These are phyloP conservation scores for Lenzites betulinus DNA, from an alignment of 768 basidiomycete species.

Conservation along the genomic window DNA sequence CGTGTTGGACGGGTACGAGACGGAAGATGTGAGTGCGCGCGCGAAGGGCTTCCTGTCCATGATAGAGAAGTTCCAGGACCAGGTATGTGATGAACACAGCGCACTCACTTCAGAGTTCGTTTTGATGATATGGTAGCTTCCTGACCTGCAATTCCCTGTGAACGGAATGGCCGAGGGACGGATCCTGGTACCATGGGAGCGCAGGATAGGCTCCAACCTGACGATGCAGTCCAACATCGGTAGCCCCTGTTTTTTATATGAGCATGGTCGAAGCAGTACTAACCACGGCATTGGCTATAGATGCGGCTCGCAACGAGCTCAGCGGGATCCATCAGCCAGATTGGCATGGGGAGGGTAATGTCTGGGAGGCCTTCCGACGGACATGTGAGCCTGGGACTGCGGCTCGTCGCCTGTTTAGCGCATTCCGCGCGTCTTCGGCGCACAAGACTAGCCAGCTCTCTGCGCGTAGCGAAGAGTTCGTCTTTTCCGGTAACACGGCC, in stretches of 20 bases:
- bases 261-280: neutral
- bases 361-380: slow-evolving; percentile 96
- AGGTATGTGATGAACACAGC: slow-evolving; percentile 41
- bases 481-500: slow-evolving; percentile 64
- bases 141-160: slow-evolving; percentile 93
- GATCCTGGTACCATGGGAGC: slow-evolving; percentile 92
- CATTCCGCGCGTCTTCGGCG: slow-evolving; percentile 57
- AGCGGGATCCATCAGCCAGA: slow-evolving; percentile 65
- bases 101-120: neutral
- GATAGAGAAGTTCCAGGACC: slow-evolving; percentile 66
- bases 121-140: slow-evolving; percentile 54
- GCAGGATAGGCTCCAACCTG: slow-evolving; percentile 69
- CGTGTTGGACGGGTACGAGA: slow-evolving; percentile 56
- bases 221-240: slow-evolving; percentile 39
- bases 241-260: neutral
- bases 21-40: slow-evolving; percentile 72
- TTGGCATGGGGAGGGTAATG: slow-evolving; percentile 81
- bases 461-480: slow-evolving; percentile 52
- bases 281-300: slow-evolving; percentile 29
- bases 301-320: slow-evolving; percentile 43
- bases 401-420: slow-evolving; percentile 82
- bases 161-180: slow-evolving; percentile 94
- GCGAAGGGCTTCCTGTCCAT: slow-evolving; percentile 78
- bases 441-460: slow-evolving; percentile 31
- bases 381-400: slow-evolving; percentile 80